Conservation (phyloP, 2,329 filamentous ascomycete species). For the Periglandula ipomoeae region DNA sequence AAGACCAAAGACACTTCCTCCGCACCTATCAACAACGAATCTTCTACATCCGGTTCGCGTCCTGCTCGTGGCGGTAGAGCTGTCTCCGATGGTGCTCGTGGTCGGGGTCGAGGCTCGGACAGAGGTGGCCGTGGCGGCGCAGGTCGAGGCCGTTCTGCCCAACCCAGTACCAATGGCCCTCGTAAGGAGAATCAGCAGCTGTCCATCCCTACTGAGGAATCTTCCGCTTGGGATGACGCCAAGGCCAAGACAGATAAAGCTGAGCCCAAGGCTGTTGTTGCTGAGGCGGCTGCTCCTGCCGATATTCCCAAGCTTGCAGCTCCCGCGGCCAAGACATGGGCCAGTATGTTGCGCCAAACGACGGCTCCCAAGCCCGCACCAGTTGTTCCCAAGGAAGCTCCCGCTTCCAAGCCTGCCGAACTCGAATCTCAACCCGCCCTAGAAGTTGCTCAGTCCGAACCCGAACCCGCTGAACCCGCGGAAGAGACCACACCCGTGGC, state of each 20-base stretch:
- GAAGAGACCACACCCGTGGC: slow-evolving; percentile 25
- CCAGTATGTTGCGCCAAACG: slow-evolving; percentile 61
- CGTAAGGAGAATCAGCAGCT: slow-evolving; percentile 45
- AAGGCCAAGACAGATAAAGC: slow-evolving; percentile 24
- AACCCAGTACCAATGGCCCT: slow-evolving; percentile 50
- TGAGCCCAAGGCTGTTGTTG: slow-evolving; percentile 24
- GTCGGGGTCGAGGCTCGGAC: slow-evolving; percentile 53
- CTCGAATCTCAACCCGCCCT: slow-evolving; percentile 26
- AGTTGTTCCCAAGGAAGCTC: slow-evolving; percentile 8
- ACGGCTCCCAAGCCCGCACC: slow-evolving; percentile 46
- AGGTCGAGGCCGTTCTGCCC: slow-evolving; percentile 54
- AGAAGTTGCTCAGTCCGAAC: slow-evolving; percentile 25
- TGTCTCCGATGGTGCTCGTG: slow-evolving; percentile 52
- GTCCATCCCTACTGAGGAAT: slow-evolving; percentile 63
- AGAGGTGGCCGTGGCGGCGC: slow-evolving; percentile 44
- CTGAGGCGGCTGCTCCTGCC: slow-evolving; percentile 23
- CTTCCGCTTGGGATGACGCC: slow-evolving; percentile 39
- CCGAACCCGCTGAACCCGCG: slow-evolving; percentile 25
- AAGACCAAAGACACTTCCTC: slow-evolving; percentile 59
- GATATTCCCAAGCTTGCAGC: slow-evolving; percentile 30
- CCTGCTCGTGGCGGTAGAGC: slow-evolving; percentile 52
- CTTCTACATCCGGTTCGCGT: slow-evolving; percentile 33
- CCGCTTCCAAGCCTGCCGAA: slow-evolving; percentile 31
- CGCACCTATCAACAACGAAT: slow-evolving; percentile 39
- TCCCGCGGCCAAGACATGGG: slow-evolving; percentile 55